These are phyloP conservation scores for Pleomassaria siparia DNA, from an alignment of 2,329 filamentous ascomycete species.

Conservation along the genomic window DNA sequence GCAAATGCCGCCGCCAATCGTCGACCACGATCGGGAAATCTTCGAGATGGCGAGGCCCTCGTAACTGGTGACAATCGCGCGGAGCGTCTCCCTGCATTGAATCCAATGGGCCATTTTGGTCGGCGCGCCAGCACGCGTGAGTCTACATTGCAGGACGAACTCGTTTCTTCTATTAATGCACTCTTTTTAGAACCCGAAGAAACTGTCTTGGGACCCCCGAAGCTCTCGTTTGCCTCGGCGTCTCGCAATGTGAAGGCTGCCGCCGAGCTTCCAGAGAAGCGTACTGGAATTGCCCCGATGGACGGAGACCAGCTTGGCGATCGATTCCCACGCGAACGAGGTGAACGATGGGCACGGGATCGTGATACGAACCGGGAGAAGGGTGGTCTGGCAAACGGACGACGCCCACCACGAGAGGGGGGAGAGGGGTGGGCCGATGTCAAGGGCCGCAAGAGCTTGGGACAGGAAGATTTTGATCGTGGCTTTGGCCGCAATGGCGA, in stretches of 20 bases:
- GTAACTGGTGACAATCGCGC: constrained; percentile 28
- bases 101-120: constrained; percentile 42
- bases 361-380: constrained; percentile 42
- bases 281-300: constrained; percentile 33
- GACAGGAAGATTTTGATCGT: constrained; percentile 70
- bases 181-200: constrained; percentile 68
- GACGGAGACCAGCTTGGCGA: constrained; percentile 44
- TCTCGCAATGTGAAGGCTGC: constrained; percentile 59
- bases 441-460: constrained; percentile 73
- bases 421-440: constrained; percentile 74
- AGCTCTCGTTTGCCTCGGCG: constrained; percentile 78
- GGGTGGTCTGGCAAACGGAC: constrained; percentile 39
- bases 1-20: constrained; percentile 24
- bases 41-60: constrained; percentile 30
- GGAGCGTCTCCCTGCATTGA: constrained; percentile 29
- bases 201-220: constrained; percentile 81
- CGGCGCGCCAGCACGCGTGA: constrained; percentile 45
- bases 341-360: constrained; percentile 47
- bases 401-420: constrained; percentile 52
- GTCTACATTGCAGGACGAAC: constrained; percentile 48
- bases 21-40: constrained; percentile 24
- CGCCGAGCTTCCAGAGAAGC: constrained; percentile 40
- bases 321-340: constrained; percentile 34
- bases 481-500: constrained; percentile 59
- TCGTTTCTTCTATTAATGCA: constrained; percentile 30